Evolutionary conservation across 805 yeast genomes (phyloP), one percentile per base, ranked within the genome.

Genomic region (Candida andamanensis): DNA sequence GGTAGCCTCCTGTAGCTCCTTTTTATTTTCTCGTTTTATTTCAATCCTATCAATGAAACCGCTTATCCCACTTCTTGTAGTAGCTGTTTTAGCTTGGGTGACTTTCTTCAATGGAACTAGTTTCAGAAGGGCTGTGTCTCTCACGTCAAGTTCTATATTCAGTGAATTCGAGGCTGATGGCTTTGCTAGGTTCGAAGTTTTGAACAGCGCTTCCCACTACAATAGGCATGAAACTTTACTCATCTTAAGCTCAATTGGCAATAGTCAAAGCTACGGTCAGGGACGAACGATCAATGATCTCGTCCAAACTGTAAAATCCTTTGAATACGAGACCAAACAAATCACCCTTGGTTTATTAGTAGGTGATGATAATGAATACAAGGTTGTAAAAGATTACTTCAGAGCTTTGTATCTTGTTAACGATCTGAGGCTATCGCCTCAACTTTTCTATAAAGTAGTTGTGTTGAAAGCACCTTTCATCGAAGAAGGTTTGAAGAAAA

Each of bases 401-500:
- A 45, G 42, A 3, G 22, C 8, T 4, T 9, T 15, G 17, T 33
- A 36, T 28, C 38, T 38, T 19, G n/a, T n/a, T n/a, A n/a, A n/a
- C n/a, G n/a, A n/a, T n/a, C n/a, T n/a, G n/a, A n/a, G n/a, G n/a
- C n/a, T n/a, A n/a, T n/a, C n/a, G n/a, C 17, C 26, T 13, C n/a
- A 12, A 13, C 14, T 41, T 6, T 23, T 21, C 7, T 12, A 15
- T 16, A n/a, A 15, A 3, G 49, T 63, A 2, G 52, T 58, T 5
- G 27, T 63, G 15, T 8, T 62, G 1, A 36, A 44, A 24, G 67
- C 68, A 1, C 67, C 66, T 8, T 54, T 59, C 26, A 42, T 63
- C 15, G 67, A 62, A 33, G 39, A 45, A 6, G 40, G 36, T 18
- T 38, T 33, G 27, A 36, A 39, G 35, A 39, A 15, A 28, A 47